Conservation (phyloP, 1,284 basidiomycete genomes). For the Leccinum olivaceoglutinosum region DNA sequence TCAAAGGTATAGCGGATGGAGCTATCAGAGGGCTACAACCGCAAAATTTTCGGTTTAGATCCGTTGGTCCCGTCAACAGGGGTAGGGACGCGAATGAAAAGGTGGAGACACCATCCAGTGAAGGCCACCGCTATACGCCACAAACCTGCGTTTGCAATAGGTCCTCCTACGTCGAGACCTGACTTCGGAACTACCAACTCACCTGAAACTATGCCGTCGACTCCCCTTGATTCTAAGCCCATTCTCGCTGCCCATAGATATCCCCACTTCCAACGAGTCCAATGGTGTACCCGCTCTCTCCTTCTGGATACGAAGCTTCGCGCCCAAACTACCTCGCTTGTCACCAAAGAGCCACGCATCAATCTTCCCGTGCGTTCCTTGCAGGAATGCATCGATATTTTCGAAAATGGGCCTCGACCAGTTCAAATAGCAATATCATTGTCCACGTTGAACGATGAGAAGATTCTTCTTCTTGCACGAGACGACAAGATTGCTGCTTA, state of each 20-base stretch:
- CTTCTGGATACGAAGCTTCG: slow-evolving; percentile 45
- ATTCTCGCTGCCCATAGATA: slow-evolving; percentile 12
- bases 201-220: slow-evolving; percentile 16
- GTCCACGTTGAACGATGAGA: slow-evolving; percentile 82
- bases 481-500: slow-evolving; percentile 93
- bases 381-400: slow-evolving; percentile 79
- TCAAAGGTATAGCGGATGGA: slow-evolving; percentile 70
- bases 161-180: slow-evolving; percentile 17
- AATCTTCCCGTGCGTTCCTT: slow-evolving; percentile 46
- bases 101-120: slow-evolving; percentile 7
- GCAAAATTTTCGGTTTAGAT: slow-evolving; percentile 43
- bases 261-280: slow-evolving; percentile 17
- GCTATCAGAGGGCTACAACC: slow-evolving; percentile 36
- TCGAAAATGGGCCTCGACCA: slow-evolving; percentile 78
- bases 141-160: slow-evolving; percentile 24
- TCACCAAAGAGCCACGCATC: slow-evolving; percentile 15
- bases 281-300: slow-evolving; percentile 35
- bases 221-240: slow-evolving; percentile 12
- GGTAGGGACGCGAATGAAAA: slow-evolving; percentile 26
- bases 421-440: slow-evolving; percentile 39
- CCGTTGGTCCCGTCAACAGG: slow-evolving; percentile 29
- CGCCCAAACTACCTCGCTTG: slow-evolving; percentile 24
- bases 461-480: slow-evolving; percentile 85
- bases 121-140: slow-evolving; percentile 14
- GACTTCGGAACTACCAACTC: slow-evolving; percentile 17